phyloP scores from a whole-genome alignment of 257 asterid genomes.

The Salvia splendens region DNA sequence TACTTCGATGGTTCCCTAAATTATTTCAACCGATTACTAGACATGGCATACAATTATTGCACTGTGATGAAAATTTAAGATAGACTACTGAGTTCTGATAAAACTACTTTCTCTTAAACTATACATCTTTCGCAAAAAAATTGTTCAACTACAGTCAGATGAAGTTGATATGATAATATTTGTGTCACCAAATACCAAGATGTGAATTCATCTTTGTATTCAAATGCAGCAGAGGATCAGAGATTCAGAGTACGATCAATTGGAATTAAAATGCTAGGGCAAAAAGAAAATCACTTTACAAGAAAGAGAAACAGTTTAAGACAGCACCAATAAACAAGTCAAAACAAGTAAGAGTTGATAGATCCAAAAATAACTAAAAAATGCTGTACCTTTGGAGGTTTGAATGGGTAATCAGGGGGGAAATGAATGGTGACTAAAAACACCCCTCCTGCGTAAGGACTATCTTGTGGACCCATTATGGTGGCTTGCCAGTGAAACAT shows the following conservation, averaged over 20 bases:
- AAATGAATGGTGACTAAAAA: constrained; percentile 70
- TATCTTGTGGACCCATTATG: constrained; percentile 79
- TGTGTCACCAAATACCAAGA: neutral
- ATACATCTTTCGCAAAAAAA: too few relatives aligned
- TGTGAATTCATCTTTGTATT: neutral
- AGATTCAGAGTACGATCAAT: neutral
- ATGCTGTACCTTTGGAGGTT: constrained; percentile 64
- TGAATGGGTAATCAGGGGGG: constrained; percentile 81
- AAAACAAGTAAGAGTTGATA: neutral
- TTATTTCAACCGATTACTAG: neutral
- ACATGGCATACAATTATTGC: neutral
- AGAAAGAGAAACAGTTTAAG: neutral
- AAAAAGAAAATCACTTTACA: constrained; percentile 2
- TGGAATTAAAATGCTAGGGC: neutral
- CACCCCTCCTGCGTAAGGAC: constrained; percentile 82
- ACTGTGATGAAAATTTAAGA: neutral
- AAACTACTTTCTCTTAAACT: neutral
- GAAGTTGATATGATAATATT: neutral
- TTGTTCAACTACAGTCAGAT: neutral
- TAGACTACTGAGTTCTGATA: neutral
- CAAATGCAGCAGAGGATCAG: neutral
- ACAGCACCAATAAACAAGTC: neutral
- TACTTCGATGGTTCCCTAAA: too few relatives aligned
- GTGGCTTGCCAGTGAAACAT: constrained; percentile 90
- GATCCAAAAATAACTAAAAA: neutral